Base-by-base conservation (phyloP, 2,329 filamentous ascomycete genomes). In the Pseudocercospora ulei region DNA sequence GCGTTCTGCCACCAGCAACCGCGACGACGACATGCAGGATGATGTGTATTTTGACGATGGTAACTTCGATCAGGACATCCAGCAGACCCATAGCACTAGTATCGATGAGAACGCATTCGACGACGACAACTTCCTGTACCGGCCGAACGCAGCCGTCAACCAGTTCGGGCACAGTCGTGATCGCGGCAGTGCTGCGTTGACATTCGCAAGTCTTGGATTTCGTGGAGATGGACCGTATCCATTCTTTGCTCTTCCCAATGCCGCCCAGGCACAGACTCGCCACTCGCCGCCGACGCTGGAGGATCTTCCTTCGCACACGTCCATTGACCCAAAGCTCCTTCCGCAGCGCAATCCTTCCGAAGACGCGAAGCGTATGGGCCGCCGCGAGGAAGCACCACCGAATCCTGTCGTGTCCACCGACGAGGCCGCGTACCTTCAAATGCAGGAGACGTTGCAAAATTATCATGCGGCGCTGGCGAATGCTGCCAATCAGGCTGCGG, bases 391-490 rank as follows among this genome's bases (percentile, higher is more conserved):
- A 38, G 71, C 72, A 41, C 73, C 75, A 5, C 68, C 65, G 3
- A 69, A 69, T 48, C 76, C 71, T 13, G 74, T 48, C 50, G 53
- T 26, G 61, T 53, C 41, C 50, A 50, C 52, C 47, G 58, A 52
- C 54, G 58, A 34, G 22, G 48, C 35, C 31, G 49, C 47, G 2
- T 31, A 43, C 27, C 16, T 65, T 23, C 54, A 72, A 23, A 72
- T 70, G 14, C 68, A 73, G 52, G 66, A 70, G 22, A 76, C 72
- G 40, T 64, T 82, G 12, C 76, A 76, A 26, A 80, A 76, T 1
- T 88, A 95, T 54, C 86, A 94, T 56, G 80, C 80, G 36, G 85
- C 86, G 1, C 69, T 96, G 3, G 85, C 84, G 1, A 79, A 82
- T 30, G 88, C 86, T 4, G 81, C 85, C 6, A 78, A 80, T 45